phyloP scores from a whole-genome alignment of 345 rosid species.

The Citrus medica region DNA sequence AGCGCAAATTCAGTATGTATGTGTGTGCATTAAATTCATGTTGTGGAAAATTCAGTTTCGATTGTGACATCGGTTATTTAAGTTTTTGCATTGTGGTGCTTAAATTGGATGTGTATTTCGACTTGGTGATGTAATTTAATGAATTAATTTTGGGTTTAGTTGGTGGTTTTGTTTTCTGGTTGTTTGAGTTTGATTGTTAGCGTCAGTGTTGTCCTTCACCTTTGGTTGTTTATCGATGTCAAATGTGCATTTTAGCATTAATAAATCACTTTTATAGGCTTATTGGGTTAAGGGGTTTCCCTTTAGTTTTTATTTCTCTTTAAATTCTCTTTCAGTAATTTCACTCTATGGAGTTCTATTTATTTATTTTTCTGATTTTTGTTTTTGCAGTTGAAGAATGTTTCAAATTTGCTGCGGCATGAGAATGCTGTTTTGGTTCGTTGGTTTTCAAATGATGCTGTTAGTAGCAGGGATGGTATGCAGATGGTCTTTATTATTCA shows the following conservation, averaged over 20 bases:
- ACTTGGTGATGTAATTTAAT: background rate
- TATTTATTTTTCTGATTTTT: too few species aligned
- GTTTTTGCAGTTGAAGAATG: conserved; percentile 54
- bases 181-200: background rate
- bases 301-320: background rate
- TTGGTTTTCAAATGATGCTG: conserved; percentile 50
- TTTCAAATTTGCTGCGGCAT: conserved; percentile 41
- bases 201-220: background rate
- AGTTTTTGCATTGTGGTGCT: background rate
- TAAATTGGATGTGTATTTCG: background rate
- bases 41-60: background rate
- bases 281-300: background rate
- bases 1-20: background rate
- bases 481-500: background rate
- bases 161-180: background rate
- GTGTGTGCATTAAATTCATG: background rate
- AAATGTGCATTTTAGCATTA: background rate
- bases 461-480: conserved; percentile 52
- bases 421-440: conserved; percentile 50
- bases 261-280: background rate
- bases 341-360: background rate
- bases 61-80: background rate
- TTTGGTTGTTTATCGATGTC: background rate
- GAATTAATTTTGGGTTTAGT: background rate
- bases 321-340: background rate